These are phyloP conservation scores for Tuctoria greenei DNA, from an alignment of 176 grass and related monocot species.

Conservation along the genomic window DNA sequence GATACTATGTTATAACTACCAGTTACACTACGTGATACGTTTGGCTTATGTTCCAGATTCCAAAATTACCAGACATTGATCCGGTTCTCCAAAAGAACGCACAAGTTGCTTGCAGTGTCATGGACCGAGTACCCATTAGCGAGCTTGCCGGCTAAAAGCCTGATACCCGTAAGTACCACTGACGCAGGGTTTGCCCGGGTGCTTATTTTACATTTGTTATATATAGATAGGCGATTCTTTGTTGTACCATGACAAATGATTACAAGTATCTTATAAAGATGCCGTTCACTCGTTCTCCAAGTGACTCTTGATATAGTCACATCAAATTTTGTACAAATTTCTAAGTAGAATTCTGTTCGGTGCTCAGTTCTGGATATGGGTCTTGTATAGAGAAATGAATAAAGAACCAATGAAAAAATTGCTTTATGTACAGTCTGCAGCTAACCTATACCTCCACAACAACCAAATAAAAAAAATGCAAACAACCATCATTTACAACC, in stretches of 20 bases:
- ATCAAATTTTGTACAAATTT: conserved; percentile 33
- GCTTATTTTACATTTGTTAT: conserved; percentile 36
- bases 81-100: conserved; percentile 74
- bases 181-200: not conserved
- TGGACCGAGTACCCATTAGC: conserved; percentile 83
- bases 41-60: conserved; percentile 60
- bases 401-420: conserved; percentile 37
- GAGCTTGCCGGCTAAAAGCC: conserved; percentile 74
- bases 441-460: conserved; percentile 62
- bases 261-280: not conserved
- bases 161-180: conserved; percentile 33
- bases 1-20: not conserved
- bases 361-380: not conserved
- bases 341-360: not conserved
- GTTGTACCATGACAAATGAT: conserved; percentile 28
- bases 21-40: conserved; percentile 22
- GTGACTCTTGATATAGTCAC: not conserved
- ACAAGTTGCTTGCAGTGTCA: conserved; percentile 66
- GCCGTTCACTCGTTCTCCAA: conserved; percentile 17
- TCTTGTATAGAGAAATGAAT: conserved; percentile 25
- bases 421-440: conserved; percentile 64
- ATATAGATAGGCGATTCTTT: conserved; percentile 42
- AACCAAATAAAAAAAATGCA: conserved; percentile 59
- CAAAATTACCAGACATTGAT: conserved; percentile 96
- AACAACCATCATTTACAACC: conserved; percentile 52